Evolutionary conservation across 805 yeast species (phyloP), one percentile per base, ranked within the genome.

Genomic region (Wickerhamomyces tratensis): DNA sequence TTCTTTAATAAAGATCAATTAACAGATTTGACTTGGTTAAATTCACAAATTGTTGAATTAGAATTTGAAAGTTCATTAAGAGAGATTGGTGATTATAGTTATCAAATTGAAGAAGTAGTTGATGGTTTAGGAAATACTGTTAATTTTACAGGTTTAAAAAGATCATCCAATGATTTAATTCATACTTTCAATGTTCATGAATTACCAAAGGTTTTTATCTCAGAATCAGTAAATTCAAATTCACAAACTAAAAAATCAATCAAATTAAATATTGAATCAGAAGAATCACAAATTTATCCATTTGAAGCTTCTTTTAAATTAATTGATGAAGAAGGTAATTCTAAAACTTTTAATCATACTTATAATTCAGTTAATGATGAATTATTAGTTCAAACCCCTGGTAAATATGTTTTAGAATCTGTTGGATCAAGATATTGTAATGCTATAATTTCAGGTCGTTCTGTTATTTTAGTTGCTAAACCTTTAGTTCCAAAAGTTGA

Each of bases 111-210:
- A 41, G 74, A 71, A 43, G 68, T 82, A 15, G 71, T 74, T 30
- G 89, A 82, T 59, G 86, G 82, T 4, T 64, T 82, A 41, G 88
- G 88, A 3, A 82, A 82, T 48, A 47, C 62, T 7, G 68, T 79
- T 38, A 67, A 70, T 36, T 74, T 60, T 39, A 49, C 68, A 1
- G 48, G 58, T n/a, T 45, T 57, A 37, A 46, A 39, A 6, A 43
- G 59, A 33, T 59, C 64, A 20, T 53, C 53, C 36, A 50, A 51
- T 6, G 62, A 67, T n/a, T 59, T 74, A 7, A 58, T 64, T 31
- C 66, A 72, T 45, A 63, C 62, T 31, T 74, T 79, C 48, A 57
- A 58, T 15, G 77, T 77, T 11, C 83, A 79, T 53, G 72, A 76
- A 29, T 61, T 78, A 35, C 81, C 87, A 33, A 62, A 65, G 42